Conservation (phyloP, 495 filamentous ascomycete genomes). For the Umbilicaria muhlenbergii region DNA sequence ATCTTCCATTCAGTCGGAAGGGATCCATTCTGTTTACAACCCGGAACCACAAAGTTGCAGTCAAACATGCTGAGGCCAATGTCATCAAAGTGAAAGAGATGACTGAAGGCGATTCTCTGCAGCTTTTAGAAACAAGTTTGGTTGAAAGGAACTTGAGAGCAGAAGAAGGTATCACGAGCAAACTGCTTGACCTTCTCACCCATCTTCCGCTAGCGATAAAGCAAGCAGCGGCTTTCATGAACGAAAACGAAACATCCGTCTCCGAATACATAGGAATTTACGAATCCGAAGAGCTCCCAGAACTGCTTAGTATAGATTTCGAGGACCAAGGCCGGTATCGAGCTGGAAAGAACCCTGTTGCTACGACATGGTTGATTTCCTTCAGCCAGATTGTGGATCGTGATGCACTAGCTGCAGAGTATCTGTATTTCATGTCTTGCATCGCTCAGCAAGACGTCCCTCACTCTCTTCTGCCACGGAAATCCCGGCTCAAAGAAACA, state of each 20-base stretch:
- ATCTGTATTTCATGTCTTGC: constrained; percentile 27
- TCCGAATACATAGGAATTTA: not conserved
- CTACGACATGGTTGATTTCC: constrained; percentile 34
- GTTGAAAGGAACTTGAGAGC: constrained; percentile 11
- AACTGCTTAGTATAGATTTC: constrained; percentile 28
- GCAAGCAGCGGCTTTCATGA: constrained; percentile 29
- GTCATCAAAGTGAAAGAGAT: constrained; percentile 17
- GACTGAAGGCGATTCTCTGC: constrained; percentile 10
- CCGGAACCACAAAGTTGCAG: constrained; percentile 16
- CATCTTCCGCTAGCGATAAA: constrained; percentile 26
- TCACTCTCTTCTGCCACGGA: constrained; percentile 7
- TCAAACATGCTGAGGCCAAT: constrained; percentile 7
- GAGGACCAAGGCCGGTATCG: constrained; percentile 23
- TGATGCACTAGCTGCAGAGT: constrained; percentile 20
- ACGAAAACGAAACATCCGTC: constrained; percentile 7
- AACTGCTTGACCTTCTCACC: constrained; percentile 17
- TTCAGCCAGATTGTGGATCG: constrained; percentile 27
- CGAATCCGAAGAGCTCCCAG: constrained; percentile 5
- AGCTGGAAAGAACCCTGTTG: constrained; percentile 28
- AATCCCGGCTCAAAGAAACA: not conserved
- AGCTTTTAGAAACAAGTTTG: constrained; percentile 12
- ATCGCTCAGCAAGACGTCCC: constrained; percentile 26
- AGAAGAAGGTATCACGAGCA: constrained; percentile 2
- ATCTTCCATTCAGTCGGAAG: constrained; percentile 15
- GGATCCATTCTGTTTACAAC: constrained; percentile 26